Evolutionary conservation across 345 rosid species (phyloP), one percentile per base, ranked within the genome.

Genomic region (Dovyalis caffra): DNA sequence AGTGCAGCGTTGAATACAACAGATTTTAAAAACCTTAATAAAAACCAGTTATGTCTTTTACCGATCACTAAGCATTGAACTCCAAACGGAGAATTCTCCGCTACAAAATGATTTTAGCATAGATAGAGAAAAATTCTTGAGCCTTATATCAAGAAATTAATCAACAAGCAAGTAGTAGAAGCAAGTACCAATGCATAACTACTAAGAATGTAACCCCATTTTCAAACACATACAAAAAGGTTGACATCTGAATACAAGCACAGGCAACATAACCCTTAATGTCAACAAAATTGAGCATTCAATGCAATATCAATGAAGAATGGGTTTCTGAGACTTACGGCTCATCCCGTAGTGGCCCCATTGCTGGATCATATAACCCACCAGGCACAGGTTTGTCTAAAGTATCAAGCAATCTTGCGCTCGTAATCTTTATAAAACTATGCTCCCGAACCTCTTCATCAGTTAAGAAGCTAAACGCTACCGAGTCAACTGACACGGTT

Each of bases 331-430:
- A 53, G 0, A n/a, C 26, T 3, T 37, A 37, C 47, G 29, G 23
- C 25, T 66, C 47, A 7, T 87, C 89, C 66, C 75, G 80, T 18
- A 83, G 66, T 21, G 89, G 89, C 15, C 94, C 94, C 45, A 87
- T 23, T 0, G 73, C 8, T 32, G 86, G 90, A 74, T 90, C 94
- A 73, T 88, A 88, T 37, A 90, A 85, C 45, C 94, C 94, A 35
- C 87, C 86, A 72, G 87, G 79, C 2, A 78, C 69, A 62, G 92
- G 94, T 66, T 70, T 73, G 6, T 64, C 87, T 68, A 85, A 68
- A 63, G 57, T 58, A 69, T 87, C 88, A 63, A 85, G 83, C 74
- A 88, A 77, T 8, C 76, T 25, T 0, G 88, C 78, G 38, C 62
- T 86, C 9, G 87, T 85, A 57, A 88, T 75, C 83, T 82, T 83